Conservation (phyloP, 352 stramenopile genomes). For the Phytophthora citricola region DNA sequence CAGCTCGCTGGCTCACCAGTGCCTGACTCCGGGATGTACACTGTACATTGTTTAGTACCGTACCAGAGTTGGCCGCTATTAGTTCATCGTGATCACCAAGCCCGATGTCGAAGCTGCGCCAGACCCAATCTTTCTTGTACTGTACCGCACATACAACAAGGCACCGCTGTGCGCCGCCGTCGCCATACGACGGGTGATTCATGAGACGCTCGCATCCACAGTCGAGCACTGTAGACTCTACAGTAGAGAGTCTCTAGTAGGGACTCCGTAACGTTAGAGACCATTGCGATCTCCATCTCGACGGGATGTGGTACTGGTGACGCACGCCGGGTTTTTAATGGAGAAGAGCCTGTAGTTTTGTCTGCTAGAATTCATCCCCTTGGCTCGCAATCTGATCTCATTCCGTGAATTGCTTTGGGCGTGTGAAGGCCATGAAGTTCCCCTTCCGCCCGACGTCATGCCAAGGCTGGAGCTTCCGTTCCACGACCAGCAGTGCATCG, state of each 20-base stretch:
- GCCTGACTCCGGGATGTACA: slow-evolving; percentile 1
- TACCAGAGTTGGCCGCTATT: background rate
- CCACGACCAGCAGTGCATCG: slow-evolving; percentile 33
- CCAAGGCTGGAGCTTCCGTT: slow-evolving; percentile 24
- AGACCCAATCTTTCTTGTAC: background rate
- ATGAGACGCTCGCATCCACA: slow-evolving; percentile 12
- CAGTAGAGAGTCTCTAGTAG: too few relatives aligned
- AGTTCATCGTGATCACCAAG: background rate
- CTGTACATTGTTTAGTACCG: background rate
- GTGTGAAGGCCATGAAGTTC: slow-evolving; percentile 36
- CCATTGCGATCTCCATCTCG: background rate
- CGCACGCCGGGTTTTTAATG: background rate
- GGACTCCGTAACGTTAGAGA: too few relatives aligned
- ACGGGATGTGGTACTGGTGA: slow-evolving; percentile 7
- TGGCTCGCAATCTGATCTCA: slow-evolving; percentile 4
- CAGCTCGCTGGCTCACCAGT: slow-evolving; percentile 2
- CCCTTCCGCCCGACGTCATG: slow-evolving; percentile 30
- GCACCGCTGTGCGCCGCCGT: background rate
- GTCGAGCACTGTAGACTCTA: background rate
- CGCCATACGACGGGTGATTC: slow-evolving; percentile 15
- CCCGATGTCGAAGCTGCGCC: background rate
- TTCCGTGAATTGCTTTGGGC: background rate
- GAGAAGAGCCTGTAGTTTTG: background rate
- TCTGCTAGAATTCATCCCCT: background rate
- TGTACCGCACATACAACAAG: background rate